Percentiles rank a stretch among this genome's conserved stretches.
Evolutionary conservation across 495 filamentous ascomycete genomes (phyloP).

Genomic region (Aspergillus panamensis): DNA sequence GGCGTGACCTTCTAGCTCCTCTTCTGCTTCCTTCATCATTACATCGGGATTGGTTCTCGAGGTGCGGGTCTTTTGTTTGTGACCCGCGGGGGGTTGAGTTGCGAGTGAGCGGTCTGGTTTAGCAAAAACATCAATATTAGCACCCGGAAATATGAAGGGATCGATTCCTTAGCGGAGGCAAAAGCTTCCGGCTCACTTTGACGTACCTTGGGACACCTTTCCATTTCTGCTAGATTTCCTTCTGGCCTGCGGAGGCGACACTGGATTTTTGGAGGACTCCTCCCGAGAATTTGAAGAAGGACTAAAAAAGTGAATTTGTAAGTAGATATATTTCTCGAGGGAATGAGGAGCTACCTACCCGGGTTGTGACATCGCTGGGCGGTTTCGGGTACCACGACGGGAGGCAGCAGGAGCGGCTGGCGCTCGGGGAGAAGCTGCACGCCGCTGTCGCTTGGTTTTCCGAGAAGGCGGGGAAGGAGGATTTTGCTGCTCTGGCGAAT

Average conservation of each 20-base stretch:
- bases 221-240: slow-evolving; percentile 63
- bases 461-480: slow-evolving; percentile 39
- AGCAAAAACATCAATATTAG: not conserved
- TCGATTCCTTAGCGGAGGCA: not conserved
- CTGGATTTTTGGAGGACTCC: slow-evolving; percentile 38
- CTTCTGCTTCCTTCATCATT: slow-evolving; percentile 48
- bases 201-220: slow-evolving; percentile 29
- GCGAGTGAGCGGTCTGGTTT: slow-evolving; percentile 31
- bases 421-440: slow-evolving; percentile 42
- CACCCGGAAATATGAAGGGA: not conserved
- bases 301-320: slow-evolving; percentile 22
- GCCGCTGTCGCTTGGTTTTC: slow-evolving; percentile 44
- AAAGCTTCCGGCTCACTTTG: not conserved
- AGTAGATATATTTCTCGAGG: not conserved
- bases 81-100: slow-evolving; percentile 35
- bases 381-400: slow-evolving; percentile 61
- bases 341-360: slow-evolving; percentile 51
- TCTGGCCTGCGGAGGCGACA: slow-evolving; percentile 54
- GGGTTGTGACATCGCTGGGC: slow-evolving; percentile 76
- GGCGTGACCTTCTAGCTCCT: slow-evolving; percentile 40
- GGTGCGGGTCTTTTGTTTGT: slow-evolving; percentile 54
- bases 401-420: slow-evolving; percentile 38
- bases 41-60: slow-evolving; percentile 51
- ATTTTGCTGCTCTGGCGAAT: slow-evolving; percentile 39
- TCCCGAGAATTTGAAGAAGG: slow-evolving; percentile 44